These are phyloP conservation scores for Fusarium concolor DNA, from an alignment of 2,329 filamentous ascomycete species.

Conservation along the genomic window DNA sequence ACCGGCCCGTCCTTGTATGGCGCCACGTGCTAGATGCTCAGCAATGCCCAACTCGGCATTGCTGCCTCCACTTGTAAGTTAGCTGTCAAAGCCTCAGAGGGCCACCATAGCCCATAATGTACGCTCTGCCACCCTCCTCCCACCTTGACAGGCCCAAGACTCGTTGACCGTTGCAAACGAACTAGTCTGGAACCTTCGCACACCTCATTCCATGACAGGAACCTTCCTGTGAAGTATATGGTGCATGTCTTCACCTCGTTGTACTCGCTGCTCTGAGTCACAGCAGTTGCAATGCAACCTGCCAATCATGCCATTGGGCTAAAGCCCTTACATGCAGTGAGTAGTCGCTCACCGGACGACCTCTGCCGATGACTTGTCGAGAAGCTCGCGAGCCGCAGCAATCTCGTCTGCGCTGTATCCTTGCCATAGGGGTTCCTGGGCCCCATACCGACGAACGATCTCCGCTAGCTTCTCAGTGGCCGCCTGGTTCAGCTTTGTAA, in stretches of 20 bases:
- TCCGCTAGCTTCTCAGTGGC: conserved; percentile 81
- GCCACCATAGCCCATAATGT: conserved; percentile 12
- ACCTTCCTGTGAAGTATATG: conserved; percentile 8
- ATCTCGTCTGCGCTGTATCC: conserved; percentile 80
- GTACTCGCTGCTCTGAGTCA: conserved; percentile 26
- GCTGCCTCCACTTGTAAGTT: conserved; percentile 20
- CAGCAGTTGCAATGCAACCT: conserved; percentile 19
- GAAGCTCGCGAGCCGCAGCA: conserved; percentile 74
- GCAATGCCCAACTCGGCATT: conserved; percentile 40
- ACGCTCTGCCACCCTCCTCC: conserved; percentile 23
- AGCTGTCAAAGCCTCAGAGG: conserved; percentile 18
- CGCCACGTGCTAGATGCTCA: conserved; percentile 45
- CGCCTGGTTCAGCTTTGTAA: conserved; percentile 76
- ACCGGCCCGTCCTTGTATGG: conserved; percentile 43
- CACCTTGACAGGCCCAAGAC: conserved; percentile 3
- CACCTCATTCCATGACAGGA: conserved; percentile 22
- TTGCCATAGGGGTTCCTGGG: conserved; percentile 73
- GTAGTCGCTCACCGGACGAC: conserved; percentile 56
- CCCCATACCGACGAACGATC: conserved; percentile 74
- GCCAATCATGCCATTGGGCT: conserved; percentile 21
- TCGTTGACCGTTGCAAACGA: conserved; percentile 7
- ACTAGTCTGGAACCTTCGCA: conserved; percentile 31
- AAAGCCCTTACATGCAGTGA: conserved; percentile 11
- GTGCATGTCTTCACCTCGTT: conserved; percentile 20
- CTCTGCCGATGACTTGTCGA: conserved; percentile 64